A percentile compares a stretch with the other conserved stretches of the same genome.
Evolutionary conservation across 495 filamentous ascomycete species (phyloP).

Genomic region (Penicillium canescens): DNA sequence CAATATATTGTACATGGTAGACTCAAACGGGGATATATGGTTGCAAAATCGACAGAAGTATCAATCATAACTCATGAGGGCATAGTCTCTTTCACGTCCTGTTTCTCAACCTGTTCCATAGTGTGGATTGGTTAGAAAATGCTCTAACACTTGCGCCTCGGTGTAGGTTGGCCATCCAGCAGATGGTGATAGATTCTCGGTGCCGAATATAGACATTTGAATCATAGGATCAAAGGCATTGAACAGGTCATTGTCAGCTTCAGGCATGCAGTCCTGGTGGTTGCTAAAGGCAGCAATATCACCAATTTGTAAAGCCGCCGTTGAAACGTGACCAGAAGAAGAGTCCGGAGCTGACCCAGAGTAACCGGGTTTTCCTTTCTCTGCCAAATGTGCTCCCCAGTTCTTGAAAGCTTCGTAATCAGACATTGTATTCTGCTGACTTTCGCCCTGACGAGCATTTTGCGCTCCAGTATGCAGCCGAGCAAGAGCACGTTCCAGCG

Average conservation of each 20-base stretch:
- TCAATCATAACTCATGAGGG: no score
- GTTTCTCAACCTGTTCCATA: neutral
- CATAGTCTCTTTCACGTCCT: neutral
- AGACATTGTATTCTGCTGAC: slow-evolving; percentile 1
- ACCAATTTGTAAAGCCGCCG: neutral
- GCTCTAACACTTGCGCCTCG: slow-evolving; percentile 24
- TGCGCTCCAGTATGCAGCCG: slow-evolving; percentile 15
- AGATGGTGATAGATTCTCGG: slow-evolving; percentile 13
- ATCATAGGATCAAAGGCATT: slow-evolving; percentile 13
- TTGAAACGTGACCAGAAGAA: neutral
- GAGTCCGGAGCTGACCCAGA: neutral
- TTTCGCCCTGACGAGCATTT: neutral
- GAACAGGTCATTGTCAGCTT: slow-evolving; percentile 4
- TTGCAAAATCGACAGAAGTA: no score
- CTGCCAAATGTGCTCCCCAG: slow-evolving; percentile 23
- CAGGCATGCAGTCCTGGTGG: neutral
- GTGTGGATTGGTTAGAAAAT: slow-evolving; percentile 17
- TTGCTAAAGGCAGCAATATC: neutral
- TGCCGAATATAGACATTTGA: slow-evolving; percentile 18
- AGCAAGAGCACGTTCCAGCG: slow-evolving; percentile 31
- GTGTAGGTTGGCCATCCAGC: slow-evolving; percentile 24
- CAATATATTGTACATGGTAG: neutral
- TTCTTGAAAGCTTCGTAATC: slow-evolving; percentile 31
- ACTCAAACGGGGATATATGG: no score
- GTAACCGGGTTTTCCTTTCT: neutral